Conservation (phyloP, 2,329 filamentous ascomycete genomes). For the Aspergillus clavatus region DNA sequence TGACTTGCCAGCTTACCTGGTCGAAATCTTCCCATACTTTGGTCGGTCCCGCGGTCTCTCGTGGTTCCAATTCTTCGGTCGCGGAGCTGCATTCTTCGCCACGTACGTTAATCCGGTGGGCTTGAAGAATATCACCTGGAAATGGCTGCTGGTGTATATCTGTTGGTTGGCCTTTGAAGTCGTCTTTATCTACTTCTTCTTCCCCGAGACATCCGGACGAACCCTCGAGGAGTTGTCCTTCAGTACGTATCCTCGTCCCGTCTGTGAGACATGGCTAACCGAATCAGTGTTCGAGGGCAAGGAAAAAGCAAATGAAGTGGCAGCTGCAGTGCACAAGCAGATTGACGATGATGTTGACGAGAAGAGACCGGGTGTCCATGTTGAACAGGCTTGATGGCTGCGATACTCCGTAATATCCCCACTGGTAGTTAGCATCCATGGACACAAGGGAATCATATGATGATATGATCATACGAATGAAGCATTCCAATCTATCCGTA, state of each 20-base stretch:
- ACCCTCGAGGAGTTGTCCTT: constrained; percentile 47
- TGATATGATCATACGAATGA: too few relatives aligned
- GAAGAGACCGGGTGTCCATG: constrained; percentile 3
- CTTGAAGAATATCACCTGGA: constrained; percentile 42
- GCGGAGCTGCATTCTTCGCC: constrained; percentile 48
- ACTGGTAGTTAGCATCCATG: neutral
- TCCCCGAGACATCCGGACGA: constrained; percentile 40
- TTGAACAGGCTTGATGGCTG: constrained; percentile 1
- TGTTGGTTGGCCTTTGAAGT: constrained; percentile 42
- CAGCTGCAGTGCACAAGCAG: constrained; percentile 35
- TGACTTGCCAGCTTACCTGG: constrained; percentile 40
- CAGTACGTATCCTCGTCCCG: constrained; percentile 26
- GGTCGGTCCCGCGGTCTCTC: constrained; percentile 56
- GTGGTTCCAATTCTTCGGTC: constrained; percentile 53
- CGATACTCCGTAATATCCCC: neutral
- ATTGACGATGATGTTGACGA: constrained; percentile 22
- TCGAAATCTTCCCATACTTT: constrained; percentile 57
- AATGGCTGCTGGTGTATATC: constrained; percentile 43
- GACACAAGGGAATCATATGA: too few relatives aligned
- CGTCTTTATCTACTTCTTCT: constrained; percentile 42
- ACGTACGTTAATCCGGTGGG: constrained; percentile 47
- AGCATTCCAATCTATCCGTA: too few relatives aligned
- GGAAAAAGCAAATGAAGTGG: constrained; percentile 30
- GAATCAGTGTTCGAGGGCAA: constrained; percentile 36
- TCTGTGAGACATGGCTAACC: constrained; percentile 9